phyloP scores from a whole-genome alignment of 805 yeast genomes.

The Diddensiella santjacobensis region DNA sequence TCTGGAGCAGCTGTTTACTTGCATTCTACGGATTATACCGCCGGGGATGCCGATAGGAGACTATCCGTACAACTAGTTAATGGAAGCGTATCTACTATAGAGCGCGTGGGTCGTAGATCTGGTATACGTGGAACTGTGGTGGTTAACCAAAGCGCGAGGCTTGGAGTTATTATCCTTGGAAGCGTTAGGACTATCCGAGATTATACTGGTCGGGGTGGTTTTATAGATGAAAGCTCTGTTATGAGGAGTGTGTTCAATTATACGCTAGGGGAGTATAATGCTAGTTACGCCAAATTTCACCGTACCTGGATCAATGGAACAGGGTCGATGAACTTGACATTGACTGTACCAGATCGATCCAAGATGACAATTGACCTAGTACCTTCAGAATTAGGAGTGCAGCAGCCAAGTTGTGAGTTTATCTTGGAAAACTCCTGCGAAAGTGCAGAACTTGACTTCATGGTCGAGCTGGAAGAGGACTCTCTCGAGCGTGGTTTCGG shows the following conservation, averaged over 20 bases:
- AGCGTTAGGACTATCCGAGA: conserved; percentile 8
- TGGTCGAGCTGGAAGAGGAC: background rate
- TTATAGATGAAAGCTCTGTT: conserved; percentile 3
- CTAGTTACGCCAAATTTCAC: background rate
- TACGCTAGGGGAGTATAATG: conserved; percentile 2
- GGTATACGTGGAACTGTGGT: conserved; percentile 3
- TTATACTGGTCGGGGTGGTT: conserved; percentile 8
- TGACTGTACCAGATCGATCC: background rate
- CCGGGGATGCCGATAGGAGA: background rate
- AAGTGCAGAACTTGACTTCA: conserved; percentile 2
- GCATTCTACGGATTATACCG: background rate
- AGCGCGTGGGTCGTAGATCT: background rate
- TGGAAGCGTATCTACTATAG: background rate
- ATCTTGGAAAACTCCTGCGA: background rate
- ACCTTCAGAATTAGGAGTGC: background rate
- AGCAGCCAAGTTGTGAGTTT: no score
- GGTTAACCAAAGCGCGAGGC: background rate
- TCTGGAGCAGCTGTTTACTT: conserved; percentile 8
- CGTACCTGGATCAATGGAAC: conserved; percentile 11
- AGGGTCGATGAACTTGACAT: conserved; percentile 7
- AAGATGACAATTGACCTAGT: background rate
- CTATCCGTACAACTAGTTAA: conserved; percentile 1
- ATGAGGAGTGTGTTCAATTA: conserved; percentile 5
- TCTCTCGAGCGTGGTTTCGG: background rate
- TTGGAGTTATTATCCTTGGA: conserved; percentile 9